Evolutionary conservation across 2,329 filamentous ascomycete species (phyloP).

Genomic region (Xylariomycetidae sp.): DNA sequence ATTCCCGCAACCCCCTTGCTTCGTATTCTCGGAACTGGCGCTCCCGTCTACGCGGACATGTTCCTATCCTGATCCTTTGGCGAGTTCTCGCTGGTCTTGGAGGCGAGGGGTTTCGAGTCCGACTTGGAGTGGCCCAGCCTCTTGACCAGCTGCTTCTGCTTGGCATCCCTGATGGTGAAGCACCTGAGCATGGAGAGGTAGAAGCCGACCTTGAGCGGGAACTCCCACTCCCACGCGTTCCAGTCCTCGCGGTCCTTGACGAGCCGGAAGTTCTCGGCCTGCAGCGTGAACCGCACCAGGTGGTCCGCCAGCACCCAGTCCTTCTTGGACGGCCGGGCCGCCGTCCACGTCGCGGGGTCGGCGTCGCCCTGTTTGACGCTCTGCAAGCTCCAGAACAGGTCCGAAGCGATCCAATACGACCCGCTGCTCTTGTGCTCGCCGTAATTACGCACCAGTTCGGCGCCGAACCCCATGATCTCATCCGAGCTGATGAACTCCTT

Average conservation of each 20-base stretch:
- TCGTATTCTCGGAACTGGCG: no score
- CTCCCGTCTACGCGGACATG: no score
- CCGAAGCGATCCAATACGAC: conserved; percentile 18
- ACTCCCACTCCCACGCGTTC: conserved; percentile 14
- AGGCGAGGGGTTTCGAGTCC: no score
- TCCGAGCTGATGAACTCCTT: conserved; percentile 20
- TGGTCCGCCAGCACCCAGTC: conserved; percentile 22
- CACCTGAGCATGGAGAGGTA: conserved; percentile 21
- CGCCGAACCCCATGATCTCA: conserved; percentile 21
- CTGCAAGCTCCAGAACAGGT: conserved; percentile 24
- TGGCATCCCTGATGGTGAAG: conserved; percentile 17
- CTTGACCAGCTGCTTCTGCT: no score
- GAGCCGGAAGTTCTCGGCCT: conserved; percentile 17
- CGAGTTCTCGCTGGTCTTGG: no score
- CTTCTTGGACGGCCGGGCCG: conserved; percentile 11
- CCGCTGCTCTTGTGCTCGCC: conserved; percentile 2
- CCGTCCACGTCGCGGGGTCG: conserved; percentile 12
- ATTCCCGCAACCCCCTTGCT: no score
- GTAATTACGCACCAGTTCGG: conserved; percentile 18
- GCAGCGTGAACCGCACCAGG: conserved; percentile 22
- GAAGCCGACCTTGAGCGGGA: conserved; percentile 15
- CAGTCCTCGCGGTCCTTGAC: conserved; percentile 16
- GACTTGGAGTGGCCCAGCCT: no score
- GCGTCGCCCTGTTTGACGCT: conserved; percentile 21
- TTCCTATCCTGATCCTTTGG: no score